phyloP scores from a whole-genome alignment of 306 rosid species.

The Vicia faba region DNA sequence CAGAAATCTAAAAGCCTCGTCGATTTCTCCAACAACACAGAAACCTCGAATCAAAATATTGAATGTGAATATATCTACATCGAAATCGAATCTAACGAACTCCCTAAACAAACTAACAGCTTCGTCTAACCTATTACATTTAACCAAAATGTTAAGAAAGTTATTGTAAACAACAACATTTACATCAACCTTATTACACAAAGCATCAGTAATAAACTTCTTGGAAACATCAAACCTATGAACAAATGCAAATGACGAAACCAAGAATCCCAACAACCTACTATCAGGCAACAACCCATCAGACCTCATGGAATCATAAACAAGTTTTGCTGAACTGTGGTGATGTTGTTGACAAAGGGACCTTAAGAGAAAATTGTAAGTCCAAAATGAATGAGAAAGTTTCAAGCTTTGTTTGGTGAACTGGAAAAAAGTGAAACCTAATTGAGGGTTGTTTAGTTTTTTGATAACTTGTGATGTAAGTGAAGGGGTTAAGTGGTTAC shows the following conservation, averaged over 20 bases:
- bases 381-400: constrained; percentile 51
- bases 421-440: constrained; percentile 68
- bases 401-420: constrained; percentile 57
- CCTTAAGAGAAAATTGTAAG: constrained; percentile 67
- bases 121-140: constrained; percentile 52
- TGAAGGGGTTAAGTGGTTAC: constrained; percentile 60
- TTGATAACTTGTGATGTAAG: constrained; percentile 68
- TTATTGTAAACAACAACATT: constrained; percentile 59
- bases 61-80: constrained; percentile 62
- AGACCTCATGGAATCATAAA: constrained; percentile 69
- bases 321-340: constrained; percentile 57
- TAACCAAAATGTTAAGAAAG: constrained; percentile 60
- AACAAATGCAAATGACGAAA: constrained; percentile 59
- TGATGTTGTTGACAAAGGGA: constrained; percentile 71
- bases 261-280: constrained; percentile 58
- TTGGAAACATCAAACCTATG: constrained; percentile 58
- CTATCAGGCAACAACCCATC: constrained; percentile 69
- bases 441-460: constrained; percentile 56
- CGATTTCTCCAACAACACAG: constrained; percentile 54
- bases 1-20: constrained; percentile 62
- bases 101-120: constrained; percentile 69
- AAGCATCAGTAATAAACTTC: constrained; percentile 56
- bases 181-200: constrained; percentile 44
- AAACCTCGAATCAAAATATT: constrained; percentile 76
- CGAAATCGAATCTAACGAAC: constrained; percentile 44